These are phyloP conservation scores for Plicaturopsis crispa DNA, from an alignment of 768 basidiomycete species.

Conservation along the genomic window DNA sequence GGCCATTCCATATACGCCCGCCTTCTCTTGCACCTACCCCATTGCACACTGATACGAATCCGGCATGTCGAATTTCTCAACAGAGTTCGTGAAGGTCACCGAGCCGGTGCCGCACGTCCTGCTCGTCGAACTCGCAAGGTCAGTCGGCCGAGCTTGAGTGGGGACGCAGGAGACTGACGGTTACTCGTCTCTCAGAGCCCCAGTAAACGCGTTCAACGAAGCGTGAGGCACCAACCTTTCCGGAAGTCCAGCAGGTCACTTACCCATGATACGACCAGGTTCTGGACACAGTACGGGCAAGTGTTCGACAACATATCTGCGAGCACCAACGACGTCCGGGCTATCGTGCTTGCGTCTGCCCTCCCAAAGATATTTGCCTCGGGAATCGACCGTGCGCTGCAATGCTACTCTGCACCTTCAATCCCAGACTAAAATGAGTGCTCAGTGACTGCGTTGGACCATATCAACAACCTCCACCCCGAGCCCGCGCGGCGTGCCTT, in stretches of 20 bases:
- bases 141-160: background rate
- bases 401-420: background rate
- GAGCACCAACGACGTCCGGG: slow-evolving; percentile 52
- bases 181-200: slow-evolving; percentile 33
- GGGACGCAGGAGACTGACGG: background rate
- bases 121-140: slow-evolving; percentile 31
- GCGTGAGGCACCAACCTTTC: slow-evolving; percentile 25
- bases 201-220: slow-evolving; percentile 60
- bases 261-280: slow-evolving; percentile 27
- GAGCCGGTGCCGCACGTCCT: slow-evolving; percentile 28
- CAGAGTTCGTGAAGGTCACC: slow-evolving; percentile 24
- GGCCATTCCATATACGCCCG: too few relatives aligned
- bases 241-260: background rate
- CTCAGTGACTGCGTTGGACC: slow-evolving; percentile 23
- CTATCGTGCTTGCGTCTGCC: slow-evolving; percentile 64
- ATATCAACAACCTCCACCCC: slow-evolving; percentile 13
- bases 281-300: slow-evolving; percentile 64
- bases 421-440: background rate
- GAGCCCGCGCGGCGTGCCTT: slow-evolving; percentile 53
- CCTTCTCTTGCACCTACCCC: too few relatives aligned
- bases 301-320: slow-evolving; percentile 49
- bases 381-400: slow-evolving; percentile 67
- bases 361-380: slow-evolving; percentile 74
- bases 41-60: background rate
- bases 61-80: slow-evolving; percentile 8